phyloP scores from a whole-genome alignment of 257 asterid genomes.

The Solanum etuberosum region DNA sequence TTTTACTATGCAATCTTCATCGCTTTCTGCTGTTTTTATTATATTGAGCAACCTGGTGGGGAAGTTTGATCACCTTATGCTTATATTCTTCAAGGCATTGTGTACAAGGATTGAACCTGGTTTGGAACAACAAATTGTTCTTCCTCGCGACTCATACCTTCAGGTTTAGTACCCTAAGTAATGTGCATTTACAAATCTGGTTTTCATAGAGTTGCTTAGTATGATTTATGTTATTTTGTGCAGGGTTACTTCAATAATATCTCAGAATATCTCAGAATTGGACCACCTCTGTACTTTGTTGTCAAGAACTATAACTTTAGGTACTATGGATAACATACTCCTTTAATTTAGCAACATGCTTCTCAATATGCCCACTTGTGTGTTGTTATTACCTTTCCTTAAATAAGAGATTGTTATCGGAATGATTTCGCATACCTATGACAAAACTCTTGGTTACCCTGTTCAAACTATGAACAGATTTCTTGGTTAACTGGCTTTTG shows the following conservation, averaged over 20 bases:
- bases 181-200: not conserved
- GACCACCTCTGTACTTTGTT: constrained; percentile 94
- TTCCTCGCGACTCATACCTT: constrained; percentile 95
- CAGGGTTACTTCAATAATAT: constrained; percentile 84
- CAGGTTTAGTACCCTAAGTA: constrained; percentile 42
- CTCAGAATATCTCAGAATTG: constrained; percentile 77
- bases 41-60: not conserved
- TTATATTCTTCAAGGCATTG: constrained; percentile 48
- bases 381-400: not conserved
- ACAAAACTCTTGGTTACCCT: not conserved
- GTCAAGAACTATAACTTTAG: constrained; percentile 87
- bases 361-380: not conserved
- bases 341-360: not conserved
- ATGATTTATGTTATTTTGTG: constrained; percentile 14
- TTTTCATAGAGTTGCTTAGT: not conserved
- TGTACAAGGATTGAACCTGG: constrained; percentile 95
- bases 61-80: not conserved
- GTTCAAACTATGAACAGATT: not conserved
- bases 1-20: not conserved
- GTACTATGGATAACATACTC: constrained; percentile 17
- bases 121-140: constrained; percentile 95
- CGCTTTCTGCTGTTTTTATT: not conserved
- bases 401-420: not conserved
- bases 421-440: not conserved
- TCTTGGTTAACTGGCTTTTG: not conserved